A percentile compares a stretch with the other conserved stretches of the same genome.
phyloP scores from a whole-genome alignment of 768 basidiomycete genomes.

The Leucocoprinus birnbaumii region DNA sequence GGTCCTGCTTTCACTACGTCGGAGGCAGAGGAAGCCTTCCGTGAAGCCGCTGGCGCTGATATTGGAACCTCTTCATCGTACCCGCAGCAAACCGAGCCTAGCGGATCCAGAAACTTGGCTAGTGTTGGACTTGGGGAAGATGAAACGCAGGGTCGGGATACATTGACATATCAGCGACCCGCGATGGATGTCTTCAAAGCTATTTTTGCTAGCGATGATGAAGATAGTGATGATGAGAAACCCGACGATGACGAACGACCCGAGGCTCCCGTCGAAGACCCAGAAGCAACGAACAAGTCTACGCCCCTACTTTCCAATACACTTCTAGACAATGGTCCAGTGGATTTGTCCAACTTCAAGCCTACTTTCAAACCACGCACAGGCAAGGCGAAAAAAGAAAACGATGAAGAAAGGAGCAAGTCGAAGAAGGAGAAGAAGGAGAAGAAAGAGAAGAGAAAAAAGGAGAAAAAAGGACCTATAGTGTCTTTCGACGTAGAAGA shows the following conservation, averaged over 20 bases:
- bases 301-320: slow-evolving; percentile 15
- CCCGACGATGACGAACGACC: slow-evolving; percentile 28
- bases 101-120: slow-evolving; percentile 55
- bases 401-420: slow-evolving; percentile 36
- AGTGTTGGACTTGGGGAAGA: slow-evolving; percentile 93
- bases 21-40: slow-evolving; percentile 16
- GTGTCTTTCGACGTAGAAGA: slow-evolving; percentile 82
- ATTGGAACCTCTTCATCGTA: neutral
- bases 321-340: slow-evolving; percentile 21
- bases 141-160: slow-evolving; percentile 84
- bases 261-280: slow-evolving; percentile 23
- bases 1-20: slow-evolving; percentile 20
- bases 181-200: slow-evolving; percentile 95
- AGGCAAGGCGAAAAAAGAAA: slow-evolving; percentile 40
- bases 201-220: slow-evolving; percentile 94
- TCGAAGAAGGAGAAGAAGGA: slow-evolving; percentile 39
- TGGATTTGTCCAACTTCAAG: slow-evolving; percentile 75
- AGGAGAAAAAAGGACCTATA: slow-evolving; percentile 42
- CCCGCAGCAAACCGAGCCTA: slow-evolving; percentile 3
- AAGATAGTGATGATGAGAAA: slow-evolving; percentile 76
- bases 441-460: slow-evolving; percentile 49
- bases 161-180: slow-evolving; percentile 84
- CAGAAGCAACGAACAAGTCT: slow-evolving; percentile 14
- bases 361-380: slow-evolving; percentile 83
- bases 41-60: slow-evolving; percentile 7